A percentile compares a stretch with the other conserved stretches of the same genome.
Evolutionary conservation across 345 rosid genomes (phyloP).

Genomic region (Aegle marmelos): DNA sequence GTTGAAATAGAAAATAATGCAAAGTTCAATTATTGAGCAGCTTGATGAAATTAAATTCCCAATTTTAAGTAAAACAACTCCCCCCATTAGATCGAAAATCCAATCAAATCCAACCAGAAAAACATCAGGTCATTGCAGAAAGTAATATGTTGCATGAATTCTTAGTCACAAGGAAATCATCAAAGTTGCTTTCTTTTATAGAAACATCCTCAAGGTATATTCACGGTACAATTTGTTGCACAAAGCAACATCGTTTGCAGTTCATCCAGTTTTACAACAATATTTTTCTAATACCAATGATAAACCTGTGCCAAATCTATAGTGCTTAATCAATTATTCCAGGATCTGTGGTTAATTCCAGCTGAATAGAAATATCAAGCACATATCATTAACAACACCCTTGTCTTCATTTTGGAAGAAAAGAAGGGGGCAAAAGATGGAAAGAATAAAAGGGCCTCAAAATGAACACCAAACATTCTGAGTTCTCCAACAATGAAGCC

Average conservation of each 20-base stretch:
- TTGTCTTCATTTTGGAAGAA: background rate
- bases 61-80: too few relatives aligned
- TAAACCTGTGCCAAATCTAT: conserved; percentile 4
- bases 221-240: background rate
- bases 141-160: background rate
- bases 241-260: background rate
- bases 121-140: too few relatives aligned
- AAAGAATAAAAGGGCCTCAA: conserved; percentile 3
- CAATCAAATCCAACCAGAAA: too few relatives aligned
- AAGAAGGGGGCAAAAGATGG: background rate
- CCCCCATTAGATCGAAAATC: too few relatives aligned
- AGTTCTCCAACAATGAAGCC: background rate
- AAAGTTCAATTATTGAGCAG: background rate
- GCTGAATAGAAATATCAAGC: background rate
- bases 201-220: background rate
- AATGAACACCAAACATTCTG: background rate
- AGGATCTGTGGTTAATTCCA: background rate
- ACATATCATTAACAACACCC: background rate
- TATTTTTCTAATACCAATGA: background rate
- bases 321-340: conserved; percentile 7
- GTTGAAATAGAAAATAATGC: too few relatives aligned
- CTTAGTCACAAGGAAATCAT: background rate
- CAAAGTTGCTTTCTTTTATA: background rate
- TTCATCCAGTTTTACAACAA: background rate
- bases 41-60: background rate